phyloP scores from a whole-genome alignment of 2,329 filamentous ascomycete genomes.

The Botrytis squamosa region DNA sequence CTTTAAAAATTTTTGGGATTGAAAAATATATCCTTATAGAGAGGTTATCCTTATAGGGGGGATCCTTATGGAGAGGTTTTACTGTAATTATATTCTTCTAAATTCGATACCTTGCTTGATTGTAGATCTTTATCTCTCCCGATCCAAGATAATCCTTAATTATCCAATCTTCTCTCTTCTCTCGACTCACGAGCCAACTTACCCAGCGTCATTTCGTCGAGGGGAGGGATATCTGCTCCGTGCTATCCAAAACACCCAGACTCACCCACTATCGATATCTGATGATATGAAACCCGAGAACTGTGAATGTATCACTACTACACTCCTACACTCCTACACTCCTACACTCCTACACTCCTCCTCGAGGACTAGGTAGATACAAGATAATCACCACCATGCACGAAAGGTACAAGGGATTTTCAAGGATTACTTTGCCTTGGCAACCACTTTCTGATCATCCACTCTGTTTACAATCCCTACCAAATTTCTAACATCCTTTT shows the following conservation, averaged over 20 bases:
- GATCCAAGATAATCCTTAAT: no score
- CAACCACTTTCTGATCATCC: not conserved
- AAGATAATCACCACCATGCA: not conserved
- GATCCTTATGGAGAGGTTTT: no score
- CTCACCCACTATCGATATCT: not conserved
- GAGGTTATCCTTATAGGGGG: no score
- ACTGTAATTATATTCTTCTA: no score
- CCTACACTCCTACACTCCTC: not conserved
- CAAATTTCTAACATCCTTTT: constrained; percentile 3
- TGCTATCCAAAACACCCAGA: not conserved
- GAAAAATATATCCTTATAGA: no score
- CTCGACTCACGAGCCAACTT: not conserved
- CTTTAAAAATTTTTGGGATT: no score
- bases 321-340: no score
- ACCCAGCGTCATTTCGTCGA: not conserved
- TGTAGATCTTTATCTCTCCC: not conserved
- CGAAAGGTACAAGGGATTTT: not conserved
- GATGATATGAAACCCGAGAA: not conserved
- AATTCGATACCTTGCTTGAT: not conserved
- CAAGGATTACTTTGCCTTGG: constrained; percentile 3
- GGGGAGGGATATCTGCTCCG: not conserved
- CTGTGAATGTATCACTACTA: not conserved
- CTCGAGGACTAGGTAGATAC: not conserved
- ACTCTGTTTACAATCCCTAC: constrained; percentile 7
- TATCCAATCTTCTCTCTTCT: not conserved